Evolutionary conservation across 345 rosid genomes (phyloP), one percentile per base, ranked within the genome.

Genomic region (Erysimum cheiranthoides): DNA sequence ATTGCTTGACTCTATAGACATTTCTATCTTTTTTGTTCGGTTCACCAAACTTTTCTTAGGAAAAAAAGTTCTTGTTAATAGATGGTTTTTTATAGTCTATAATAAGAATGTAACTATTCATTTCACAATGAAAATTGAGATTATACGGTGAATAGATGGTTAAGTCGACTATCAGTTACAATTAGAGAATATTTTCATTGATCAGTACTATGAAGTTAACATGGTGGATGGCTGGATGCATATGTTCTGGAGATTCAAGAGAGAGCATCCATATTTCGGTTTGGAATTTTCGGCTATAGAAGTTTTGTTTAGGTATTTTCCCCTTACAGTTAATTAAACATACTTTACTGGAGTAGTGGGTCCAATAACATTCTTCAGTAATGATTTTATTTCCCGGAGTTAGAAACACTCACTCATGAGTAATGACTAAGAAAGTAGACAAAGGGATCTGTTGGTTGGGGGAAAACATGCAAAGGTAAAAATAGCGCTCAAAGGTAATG

Each of bases 301-400:
- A n/a, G 0, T 13, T 30, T 54, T 0, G 25, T 54, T 6, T 6
- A 14, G 36, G 2, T 2, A 4, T 35, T 54, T 54, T 31, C 35
- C 9, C 8, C 13, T 10, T 13, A 40, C 50, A 25, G 21, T 50
- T 50, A 18, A 9, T 50, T 50, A 18, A 9, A 18, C 6, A 47
- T 17, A 17, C 4, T 16, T 16, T 8, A 46, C 25, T 27, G 9
- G 17, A 75, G 12, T 36, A 38, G 63, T 68, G 68, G 74, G 56
- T 61, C 69, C 73, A 32, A 60, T 40, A 28, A 69, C 56, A 70
- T 62, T 63, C 60, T 17, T 28, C 63, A 56, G 72, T 30, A 56
- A 77, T 77, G 67, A 70, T 76, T 69, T 69, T 76, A 75, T 70
- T 53, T 76, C 51, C 65, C 42, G 40, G 42, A 64, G 61, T 54